These are phyloP conservation scores for Barnettozyma pratensis DNA, from an alignment of 805 yeast species.

Conservation along the genomic window DNA sequence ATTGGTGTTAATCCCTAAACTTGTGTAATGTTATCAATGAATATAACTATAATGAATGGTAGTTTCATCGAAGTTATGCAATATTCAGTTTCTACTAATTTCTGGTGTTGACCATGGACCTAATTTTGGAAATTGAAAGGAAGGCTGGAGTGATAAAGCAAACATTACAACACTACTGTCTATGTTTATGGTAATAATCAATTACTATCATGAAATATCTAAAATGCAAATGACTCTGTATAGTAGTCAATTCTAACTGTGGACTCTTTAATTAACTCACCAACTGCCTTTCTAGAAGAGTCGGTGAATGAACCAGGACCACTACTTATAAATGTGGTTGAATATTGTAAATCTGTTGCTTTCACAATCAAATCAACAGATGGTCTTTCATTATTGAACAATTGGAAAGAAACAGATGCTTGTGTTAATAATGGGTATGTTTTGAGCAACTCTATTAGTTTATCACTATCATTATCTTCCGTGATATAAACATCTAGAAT, in stretches of 20 bases:
- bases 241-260: slow-evolving; percentile 27
- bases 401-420: slow-evolving; percentile 2
- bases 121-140: too few species aligned
- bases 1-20: too few species aligned
- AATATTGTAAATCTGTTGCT: slow-evolving; percentile 30
- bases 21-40: too few species aligned
- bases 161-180: too few species aligned
- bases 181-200: too few species aligned
- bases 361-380: slow-evolving; percentile 9
- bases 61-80: too few species aligned
- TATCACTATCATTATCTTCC: slow-evolving; percentile 4
- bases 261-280: slow-evolving; percentile 30
- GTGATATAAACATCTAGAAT: slow-evolving; percentile 16
- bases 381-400: slow-evolving; percentile 13
- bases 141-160: too few species aligned
- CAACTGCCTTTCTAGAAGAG: slow-evolving; percentile 44
- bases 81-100: too few species aligned
- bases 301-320: slow-evolving; percentile 61
- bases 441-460: not conserved
- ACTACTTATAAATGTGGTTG: slow-evolving; percentile 48
- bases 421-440: slow-evolving; percentile 1
- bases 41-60: too few species aligned
- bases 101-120: too few species aligned
- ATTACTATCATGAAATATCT: not conserved
- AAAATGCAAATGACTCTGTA: slow-evolving; percentile 26